phyloP scores from a whole-genome alignment of 2,329 filamentous ascomycete species.

The Sporothrix globosa region DNA sequence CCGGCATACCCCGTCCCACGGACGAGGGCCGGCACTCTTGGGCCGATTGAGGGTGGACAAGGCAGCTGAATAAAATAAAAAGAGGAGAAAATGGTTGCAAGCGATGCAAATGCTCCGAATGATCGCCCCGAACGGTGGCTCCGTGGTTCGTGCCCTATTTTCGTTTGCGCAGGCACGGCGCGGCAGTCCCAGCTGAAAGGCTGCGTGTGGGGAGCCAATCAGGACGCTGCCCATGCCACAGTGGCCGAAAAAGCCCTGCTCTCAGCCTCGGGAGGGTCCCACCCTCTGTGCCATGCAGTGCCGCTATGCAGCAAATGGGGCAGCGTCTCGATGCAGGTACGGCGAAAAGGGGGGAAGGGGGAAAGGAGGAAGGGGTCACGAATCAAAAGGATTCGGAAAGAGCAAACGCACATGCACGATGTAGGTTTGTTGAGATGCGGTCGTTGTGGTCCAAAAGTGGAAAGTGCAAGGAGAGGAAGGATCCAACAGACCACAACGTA shows the following conservation, averaged over 20 bases:
- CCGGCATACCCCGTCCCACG: not conserved
- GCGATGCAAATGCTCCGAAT: not conserved
- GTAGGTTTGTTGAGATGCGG: conserved; percentile 5
- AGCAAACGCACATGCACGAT: not conserved
- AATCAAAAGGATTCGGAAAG: not conserved
- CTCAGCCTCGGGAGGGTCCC: conserved; percentile 27
- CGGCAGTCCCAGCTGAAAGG: conserved; percentile 27
- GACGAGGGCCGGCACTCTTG: conserved; percentile 3
- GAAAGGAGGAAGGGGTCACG: not conserved
- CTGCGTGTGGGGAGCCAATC: conserved; percentile 21
- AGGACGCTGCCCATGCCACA: conserved; percentile 20
- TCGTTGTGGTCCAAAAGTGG: not conserved
- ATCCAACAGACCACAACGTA: not conserved
- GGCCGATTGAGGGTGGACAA: conserved; percentile 24
- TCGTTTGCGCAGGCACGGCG: not conserved
- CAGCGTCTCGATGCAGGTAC: conserved; percentile 20
- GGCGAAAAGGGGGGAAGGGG: not conserved
- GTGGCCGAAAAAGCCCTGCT: conserved; percentile 29
- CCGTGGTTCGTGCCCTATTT: not conserved
- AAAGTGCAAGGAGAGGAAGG: not conserved
- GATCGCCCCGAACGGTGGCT: not conserved
- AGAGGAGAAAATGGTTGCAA: not conserved
- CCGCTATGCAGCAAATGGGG: not conserved
- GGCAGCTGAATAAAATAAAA: conserved; percentile 21
- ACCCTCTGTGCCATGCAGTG: not conserved